Evolutionary conservation across 140 eudicot species (phyloP).

Genomic region (Bidens hawaiensis): DNA sequence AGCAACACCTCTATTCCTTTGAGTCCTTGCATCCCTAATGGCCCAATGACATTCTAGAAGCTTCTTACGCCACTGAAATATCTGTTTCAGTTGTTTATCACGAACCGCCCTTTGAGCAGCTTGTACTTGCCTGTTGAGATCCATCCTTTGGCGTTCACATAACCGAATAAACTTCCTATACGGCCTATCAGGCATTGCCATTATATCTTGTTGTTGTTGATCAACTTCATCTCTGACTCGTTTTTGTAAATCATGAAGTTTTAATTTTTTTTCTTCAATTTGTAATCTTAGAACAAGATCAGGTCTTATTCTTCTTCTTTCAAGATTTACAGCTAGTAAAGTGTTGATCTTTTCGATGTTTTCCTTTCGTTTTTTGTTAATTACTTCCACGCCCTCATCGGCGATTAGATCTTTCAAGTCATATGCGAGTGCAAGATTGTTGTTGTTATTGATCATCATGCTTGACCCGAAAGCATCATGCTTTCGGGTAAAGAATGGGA

Average conservation of each 20-base stretch:
- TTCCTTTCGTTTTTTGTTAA: slow-evolving; percentile 52
- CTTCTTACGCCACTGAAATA: slow-evolving; percentile 97
- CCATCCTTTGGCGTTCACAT: slow-evolving; percentile 90
- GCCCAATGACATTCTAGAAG: slow-evolving; percentile 96
- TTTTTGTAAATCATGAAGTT: slow-evolving; percentile 58
- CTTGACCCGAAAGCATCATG: slow-evolving; percentile 84
- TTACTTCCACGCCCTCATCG: slow-evolving; percentile 58
- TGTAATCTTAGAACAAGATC: slow-evolving; percentile 82
- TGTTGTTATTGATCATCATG: slow-evolving; percentile 63
- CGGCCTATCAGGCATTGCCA: slow-evolving; percentile 95
- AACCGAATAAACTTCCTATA: slow-evolving; percentile 78
- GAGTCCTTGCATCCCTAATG: slow-evolving; percentile 88
- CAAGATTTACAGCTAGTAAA: slow-evolving; percentile 70
- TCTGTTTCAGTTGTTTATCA: slow-evolving; percentile 76
- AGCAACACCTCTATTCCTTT: slow-evolving; percentile 87
- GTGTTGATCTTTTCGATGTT: slow-evolving; percentile 64
- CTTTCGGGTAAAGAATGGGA: slow-evolving; percentile 88
- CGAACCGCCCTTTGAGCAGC: slow-evolving; percentile 70
- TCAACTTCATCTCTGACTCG: slow-evolving; percentile 80
- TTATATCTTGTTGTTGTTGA: slow-evolving; percentile 82
- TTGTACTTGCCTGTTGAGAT: slow-evolving; percentile 66
- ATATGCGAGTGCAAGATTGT: slow-evolving; percentile 69
- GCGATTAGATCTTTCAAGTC: slow-evolving; percentile 74
- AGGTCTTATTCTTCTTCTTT: slow-evolving; percentile 83
- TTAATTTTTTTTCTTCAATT: slow-evolving; percentile 81